Base-by-base conservation (phyloP, 805 yeast species). In the Candida berthetii region DNA sequence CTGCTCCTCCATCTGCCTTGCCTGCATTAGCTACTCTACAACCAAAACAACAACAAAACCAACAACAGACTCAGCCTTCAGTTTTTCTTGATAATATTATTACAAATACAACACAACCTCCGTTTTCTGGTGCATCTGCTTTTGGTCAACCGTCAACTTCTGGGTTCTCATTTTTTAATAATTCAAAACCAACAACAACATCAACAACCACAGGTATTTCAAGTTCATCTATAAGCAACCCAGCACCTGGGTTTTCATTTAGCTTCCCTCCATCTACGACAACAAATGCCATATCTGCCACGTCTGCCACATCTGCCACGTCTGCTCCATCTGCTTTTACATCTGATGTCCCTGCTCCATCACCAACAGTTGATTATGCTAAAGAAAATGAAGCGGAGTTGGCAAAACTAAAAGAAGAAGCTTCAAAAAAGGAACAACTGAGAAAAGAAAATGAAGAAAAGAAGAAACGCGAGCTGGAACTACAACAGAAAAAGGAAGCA, bases 401-500 rank as follows among this genome's bases (percentile, higher is more conserved):
- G 13, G 4, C 18, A 17, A 31, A 29, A 37, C 28, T 27, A 24
- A 34, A 37, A 39, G 48, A 40, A 37, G 36, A 44, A 36, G 2
- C 7, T 4, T 2, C 9, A 17, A 35, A 18, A 33, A 32, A 36
- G 31, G 35, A 43, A 37, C 44, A 44, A 29, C 44, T 40, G 35
- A n/a, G 15, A 44, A 40, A 20, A 33, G 33, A 31, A 13, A 37
- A 40, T n/a, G 44, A 46, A 31, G 17, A 36, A 25, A 20, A 27
- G 34, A 3, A 8, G 19, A 14, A 22, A 29, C 32, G 34, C 17
- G 38, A 38, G 3, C 19, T 32, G 11, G 38, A 42, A 25, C 40
- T 42, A 24, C 42, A 48, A 28, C 35, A 40, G 22, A 37, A 28
- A 39, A 46, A 42, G 24, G 42, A 37, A 31, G 45, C 48, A 24